Conservation (phyloP, 192 early-diverging fungal species). For the Coemansia sp. region DNA sequence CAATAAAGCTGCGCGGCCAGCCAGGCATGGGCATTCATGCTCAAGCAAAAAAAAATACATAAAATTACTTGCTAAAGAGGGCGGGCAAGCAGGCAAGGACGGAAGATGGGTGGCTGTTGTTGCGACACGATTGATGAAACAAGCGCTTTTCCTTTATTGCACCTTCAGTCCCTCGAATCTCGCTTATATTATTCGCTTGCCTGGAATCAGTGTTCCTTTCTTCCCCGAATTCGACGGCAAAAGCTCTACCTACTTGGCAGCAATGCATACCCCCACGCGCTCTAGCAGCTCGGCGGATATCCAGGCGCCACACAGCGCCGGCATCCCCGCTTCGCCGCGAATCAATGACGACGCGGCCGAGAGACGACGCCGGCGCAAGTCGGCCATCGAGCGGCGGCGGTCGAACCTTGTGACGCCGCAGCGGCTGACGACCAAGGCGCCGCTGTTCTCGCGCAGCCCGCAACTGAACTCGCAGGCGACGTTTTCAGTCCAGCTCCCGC, state of each 20-base stretch:
- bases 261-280: conserved; percentile 18
- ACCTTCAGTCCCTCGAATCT: too few relatives aligned
- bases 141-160: too few relatives aligned
- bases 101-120: too few relatives aligned
- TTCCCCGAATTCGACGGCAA: background rate
- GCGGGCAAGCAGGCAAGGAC: too few relatives aligned
- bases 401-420: conserved; percentile 46
- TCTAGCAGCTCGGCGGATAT: conserved; percentile 15
- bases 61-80: too few relatives aligned
- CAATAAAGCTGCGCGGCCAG: too few relatives aligned
- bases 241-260: conserved; percentile 14
- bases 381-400: conserved; percentile 44
- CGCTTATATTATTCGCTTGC: too few relatives aligned
- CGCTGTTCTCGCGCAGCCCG: conserved; percentile 37
- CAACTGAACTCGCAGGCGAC: conserved; percentile 29
- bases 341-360: conserved; percentile 54
- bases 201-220: too few relatives aligned
- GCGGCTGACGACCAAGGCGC: conserved; percentile 21
- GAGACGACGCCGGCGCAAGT: conserved; percentile 49
- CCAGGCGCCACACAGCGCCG: conserved; percentile 34
- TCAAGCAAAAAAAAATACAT: too few relatives aligned
- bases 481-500: conserved; percentile 49
- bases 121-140: too few relatives aligned
- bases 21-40: too few relatives aligned
- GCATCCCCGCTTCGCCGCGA: conserved; percentile 27